Percentiles rank a stretch among this genome's conserved stretches.
These are phyloP conservation scores for Colletotrichum lindemuthianum DNA, from an alignment of 2,329 filamentous ascomycete genomes.

Conservation along the genomic window DNA sequence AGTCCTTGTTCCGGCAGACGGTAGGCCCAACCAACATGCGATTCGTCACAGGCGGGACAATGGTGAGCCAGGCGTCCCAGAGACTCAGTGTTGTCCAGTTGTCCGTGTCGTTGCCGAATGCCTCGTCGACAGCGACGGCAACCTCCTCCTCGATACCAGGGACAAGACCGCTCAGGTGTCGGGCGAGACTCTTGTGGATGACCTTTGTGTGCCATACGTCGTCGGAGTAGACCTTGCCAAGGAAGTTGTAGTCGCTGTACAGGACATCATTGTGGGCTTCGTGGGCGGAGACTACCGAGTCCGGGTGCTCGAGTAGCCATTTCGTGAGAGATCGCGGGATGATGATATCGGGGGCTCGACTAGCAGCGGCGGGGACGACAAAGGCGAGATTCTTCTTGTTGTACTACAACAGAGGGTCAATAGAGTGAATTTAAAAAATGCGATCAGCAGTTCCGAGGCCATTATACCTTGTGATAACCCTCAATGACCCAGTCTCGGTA, in stretches of 20 bases:
- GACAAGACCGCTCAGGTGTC: slow-evolving; percentile 51
- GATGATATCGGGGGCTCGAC: slow-evolving; percentile 54
- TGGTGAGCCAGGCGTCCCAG: slow-evolving; percentile 55
- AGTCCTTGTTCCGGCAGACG: slow-evolving; percentile 53
- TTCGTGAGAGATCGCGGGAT: slow-evolving; percentile 54
- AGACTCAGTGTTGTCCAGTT: slow-evolving; percentile 53
- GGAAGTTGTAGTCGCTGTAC: slow-evolving; percentile 54
- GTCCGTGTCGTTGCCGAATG: slow-evolving; percentile 46
- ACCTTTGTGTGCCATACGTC: slow-evolving; percentile 53
- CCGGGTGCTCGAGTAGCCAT: slow-evolving; percentile 61
- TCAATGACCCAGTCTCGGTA: slow-evolving; percentile 53
- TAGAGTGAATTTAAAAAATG: background rate
- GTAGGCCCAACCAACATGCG: slow-evolving; percentile 52
- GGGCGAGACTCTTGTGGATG: slow-evolving; percentile 55
- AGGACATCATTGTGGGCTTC: slow-evolving; percentile 53
- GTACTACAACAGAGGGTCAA: slow-evolving; percentile 44
- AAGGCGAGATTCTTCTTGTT: slow-evolving; percentile 53
- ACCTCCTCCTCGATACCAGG: slow-evolving; percentile 55
- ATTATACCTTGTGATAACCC: slow-evolving; percentile 52
- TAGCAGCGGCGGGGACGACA: slow-evolving; percentile 52
- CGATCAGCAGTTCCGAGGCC: background rate
- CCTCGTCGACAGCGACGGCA: slow-evolving; percentile 46
- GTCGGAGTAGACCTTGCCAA: slow-evolving; percentile 46
- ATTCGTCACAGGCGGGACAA: slow-evolving; percentile 56
- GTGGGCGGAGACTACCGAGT: slow-evolving; percentile 52